A percentile compares a stretch with the other conserved stretches of the same genome.
phyloP scores from a whole-genome alignment of 192 early-diverging fungal species.

The Rhizoclosmatium globosum region DNA sequence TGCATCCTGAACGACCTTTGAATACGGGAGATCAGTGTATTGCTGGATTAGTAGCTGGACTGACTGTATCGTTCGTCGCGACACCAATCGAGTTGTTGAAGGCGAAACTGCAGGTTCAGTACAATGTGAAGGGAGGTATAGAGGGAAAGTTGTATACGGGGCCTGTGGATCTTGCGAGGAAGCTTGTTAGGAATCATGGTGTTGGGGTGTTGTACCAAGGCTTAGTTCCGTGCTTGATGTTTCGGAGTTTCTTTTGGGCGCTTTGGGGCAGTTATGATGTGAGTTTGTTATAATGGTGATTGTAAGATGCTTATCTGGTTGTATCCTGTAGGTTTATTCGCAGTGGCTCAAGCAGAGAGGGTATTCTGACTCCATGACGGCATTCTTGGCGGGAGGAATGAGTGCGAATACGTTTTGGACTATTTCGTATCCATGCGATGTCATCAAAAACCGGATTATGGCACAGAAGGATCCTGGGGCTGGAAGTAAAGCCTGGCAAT shows the following conservation, averaged over 20 bases:
- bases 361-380: conserved; percentile 39
- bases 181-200: conserved; percentile 81
- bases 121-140: conserved; percentile 59
- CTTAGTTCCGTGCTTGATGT: conserved; percentile 80
- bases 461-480: conserved; percentile 69
- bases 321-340: conserved; percentile 64
- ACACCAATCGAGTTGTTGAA: conserved; percentile 97
- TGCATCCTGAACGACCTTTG: conserved; percentile 56
- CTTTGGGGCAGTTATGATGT: conserved; percentile 76
- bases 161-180: conserved; percentile 83
- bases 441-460: conserved; percentile 95
- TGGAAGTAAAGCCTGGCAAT: conserved; percentile 45
- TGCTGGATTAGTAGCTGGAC: conserved; percentile 89
- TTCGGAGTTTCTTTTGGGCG: conserved; percentile 87
- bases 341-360: conserved; percentile 55
- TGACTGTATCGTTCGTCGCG: conserved; percentile 82
- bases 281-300: conserved; percentile 8
- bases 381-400: conserved; percentile 70
- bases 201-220: conserved; percentile 85
- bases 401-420: conserved; percentile 93
- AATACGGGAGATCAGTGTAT: conserved; percentile 76
- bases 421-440: conserved; percentile 81
- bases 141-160: conserved; percentile 70
- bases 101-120: conserved; percentile 91
- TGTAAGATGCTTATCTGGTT: neutral